Conservation (phyloP, 495 filamentous ascomycete species). For the Penicillium argentinense region DNA sequence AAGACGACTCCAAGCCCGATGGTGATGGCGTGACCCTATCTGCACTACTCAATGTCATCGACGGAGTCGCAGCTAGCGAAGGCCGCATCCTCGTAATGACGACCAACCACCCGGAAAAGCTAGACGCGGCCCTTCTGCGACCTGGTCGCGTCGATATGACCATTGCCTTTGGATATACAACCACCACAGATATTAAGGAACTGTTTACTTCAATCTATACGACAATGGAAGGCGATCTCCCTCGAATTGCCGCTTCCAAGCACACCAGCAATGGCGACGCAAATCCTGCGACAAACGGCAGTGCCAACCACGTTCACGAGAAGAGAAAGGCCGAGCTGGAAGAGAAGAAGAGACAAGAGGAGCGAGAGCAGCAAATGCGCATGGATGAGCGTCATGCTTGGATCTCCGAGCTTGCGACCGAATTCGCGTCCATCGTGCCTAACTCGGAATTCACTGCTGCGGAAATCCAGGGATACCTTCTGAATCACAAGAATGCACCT, state of each 20-base stretch:
- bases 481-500: conserved; percentile 66
- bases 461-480: conserved; percentile 74
- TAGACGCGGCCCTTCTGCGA: conserved; percentile 74
- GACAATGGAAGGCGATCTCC: conserved; percentile 28
- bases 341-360: background rate
- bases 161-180: conserved; percentile 67
- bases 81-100: conserved; percentile 83
- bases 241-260: background rate
- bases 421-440: conserved; percentile 65
- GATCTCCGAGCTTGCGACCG: conserved; percentile 42
- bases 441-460: conserved; percentile 67
- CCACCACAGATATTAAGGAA: conserved; percentile 58
- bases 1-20: conserved; percentile 11
- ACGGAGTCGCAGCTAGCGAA: conserved; percentile 76
- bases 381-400: conserved; percentile 19
- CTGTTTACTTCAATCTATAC: conserved; percentile 73
- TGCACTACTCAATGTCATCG: conserved; percentile 74
- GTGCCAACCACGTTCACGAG: background rate
- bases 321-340: background rate
- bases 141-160: conserved; percentile 78
- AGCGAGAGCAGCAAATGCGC: conserved; percentile 2
- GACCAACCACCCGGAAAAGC: conserved; percentile 73
- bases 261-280: background rate
- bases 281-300: background rate
- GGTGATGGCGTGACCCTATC: conserved; percentile 59